Evolutionary conservation across 352 stramenopile species (phyloP).

Genomic region (Chloridella minuta): DNA sequence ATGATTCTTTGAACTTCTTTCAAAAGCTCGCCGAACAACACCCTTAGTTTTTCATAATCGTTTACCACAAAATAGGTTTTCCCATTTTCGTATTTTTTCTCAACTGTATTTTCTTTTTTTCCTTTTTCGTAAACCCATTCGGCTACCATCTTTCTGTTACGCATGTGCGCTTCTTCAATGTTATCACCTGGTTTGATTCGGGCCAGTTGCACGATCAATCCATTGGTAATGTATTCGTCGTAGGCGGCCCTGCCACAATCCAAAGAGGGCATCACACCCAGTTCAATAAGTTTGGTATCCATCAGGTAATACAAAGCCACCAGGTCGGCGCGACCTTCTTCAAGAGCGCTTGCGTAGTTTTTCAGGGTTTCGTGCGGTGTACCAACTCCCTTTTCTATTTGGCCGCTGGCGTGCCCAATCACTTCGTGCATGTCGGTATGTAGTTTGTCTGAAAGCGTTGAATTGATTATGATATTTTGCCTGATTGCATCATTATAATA

Average conservation of each 20-base stretch:
- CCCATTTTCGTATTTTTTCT: neutral
- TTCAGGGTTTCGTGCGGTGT: neutral
- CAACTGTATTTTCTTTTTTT: neutral
- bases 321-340: neutral
- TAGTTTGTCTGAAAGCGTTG: neutral
- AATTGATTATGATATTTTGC: neutral
- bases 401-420: neutral
- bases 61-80: neutral
- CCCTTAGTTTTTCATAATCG: neutral
- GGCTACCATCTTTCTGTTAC: neutral
- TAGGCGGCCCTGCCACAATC: neutral
- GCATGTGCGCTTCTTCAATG: neutral
- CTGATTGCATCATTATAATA: neutral
- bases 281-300: neutral
- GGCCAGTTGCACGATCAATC: neutral
- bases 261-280: neutral
- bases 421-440: neutral
- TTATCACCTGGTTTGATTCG: neutral
- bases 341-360: neutral
- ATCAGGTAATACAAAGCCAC: neutral
- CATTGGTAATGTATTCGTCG: neutral
- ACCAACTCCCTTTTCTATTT: neutral
- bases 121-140: neutral
- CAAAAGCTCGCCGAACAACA: neutral
- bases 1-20: neutral